These are phyloP conservation scores for Nemania serpens DNA, from an alignment of 2,329 filamentous ascomycete species.

Conservation along the genomic window DNA sequence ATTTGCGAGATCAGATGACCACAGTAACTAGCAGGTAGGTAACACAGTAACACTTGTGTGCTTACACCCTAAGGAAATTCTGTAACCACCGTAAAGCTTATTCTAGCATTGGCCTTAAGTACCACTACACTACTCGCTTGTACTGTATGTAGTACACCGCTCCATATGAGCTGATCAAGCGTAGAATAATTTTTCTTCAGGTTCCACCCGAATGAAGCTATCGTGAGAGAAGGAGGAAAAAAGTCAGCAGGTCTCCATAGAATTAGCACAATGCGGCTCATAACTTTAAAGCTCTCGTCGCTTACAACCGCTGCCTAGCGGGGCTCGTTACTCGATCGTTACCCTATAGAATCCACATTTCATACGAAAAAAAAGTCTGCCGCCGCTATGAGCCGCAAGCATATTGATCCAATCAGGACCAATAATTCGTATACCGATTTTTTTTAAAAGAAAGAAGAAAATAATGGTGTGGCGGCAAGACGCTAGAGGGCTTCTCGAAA, in stretches of 20 bases:
- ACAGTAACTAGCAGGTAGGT: too few species aligned
- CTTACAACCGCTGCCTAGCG: conserved; percentile 19
- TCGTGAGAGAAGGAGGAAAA: conserved; percentile 35
- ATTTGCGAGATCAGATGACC: conserved; percentile 15
- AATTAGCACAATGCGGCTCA: conserved; percentile 8
- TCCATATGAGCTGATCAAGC: conserved; percentile 15
- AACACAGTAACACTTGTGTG: background rate
- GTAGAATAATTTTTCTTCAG: conserved; percentile 19
- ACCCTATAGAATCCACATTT: conserved; percentile 39
- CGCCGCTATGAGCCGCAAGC: conserved; percentile 22
- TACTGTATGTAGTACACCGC: background rate
- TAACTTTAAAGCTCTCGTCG: conserved; percentile 12
- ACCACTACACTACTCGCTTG: background rate
- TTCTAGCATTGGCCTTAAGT: background rate
- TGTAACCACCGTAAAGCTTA: background rate
- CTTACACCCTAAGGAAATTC: background rate
- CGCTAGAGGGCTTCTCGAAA: conserved; percentile 1
- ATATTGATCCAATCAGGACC: conserved; percentile 9
- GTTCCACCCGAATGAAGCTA: conserved; percentile 29
- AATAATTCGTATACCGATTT: background rate
- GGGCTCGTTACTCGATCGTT: conserved; percentile 37
- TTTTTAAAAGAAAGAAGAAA: background rate
- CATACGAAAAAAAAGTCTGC: conserved; percentile 22
- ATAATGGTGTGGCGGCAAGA: background rate
- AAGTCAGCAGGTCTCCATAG: conserved; percentile 24